Evolutionary conservation across 129 eudicot species (phyloP).

Genomic region (Escallonia herrerae): DNA sequence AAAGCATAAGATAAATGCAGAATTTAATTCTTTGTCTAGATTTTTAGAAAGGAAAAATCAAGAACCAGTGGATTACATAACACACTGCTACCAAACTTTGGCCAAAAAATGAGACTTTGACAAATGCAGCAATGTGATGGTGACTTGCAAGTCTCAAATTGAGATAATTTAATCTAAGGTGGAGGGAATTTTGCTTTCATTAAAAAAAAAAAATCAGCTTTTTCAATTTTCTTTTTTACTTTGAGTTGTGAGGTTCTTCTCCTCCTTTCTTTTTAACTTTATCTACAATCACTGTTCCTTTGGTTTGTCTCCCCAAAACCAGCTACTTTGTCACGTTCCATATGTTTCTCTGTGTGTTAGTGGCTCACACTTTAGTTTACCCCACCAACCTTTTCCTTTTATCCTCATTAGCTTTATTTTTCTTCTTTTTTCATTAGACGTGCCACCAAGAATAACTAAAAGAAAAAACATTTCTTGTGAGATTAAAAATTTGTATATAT

Average conservation of each 20-base stretch:
- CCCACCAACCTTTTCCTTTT: neutral
- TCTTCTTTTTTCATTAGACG: too few species aligned
- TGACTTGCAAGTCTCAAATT: constrained; percentile 13
- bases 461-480: too few species aligned
- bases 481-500: too few species aligned
- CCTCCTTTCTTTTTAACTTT: constrained; percentile 3
- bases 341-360: neutral
- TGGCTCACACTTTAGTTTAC: neutral
- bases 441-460: too few species aligned
- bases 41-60: too few species aligned
- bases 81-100: neutral
- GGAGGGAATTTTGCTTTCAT: neutral
- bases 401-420: too few species aligned
- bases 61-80: too few species aligned
- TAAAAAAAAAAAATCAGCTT: neutral
- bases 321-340: neutral
- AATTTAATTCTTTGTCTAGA: neutral
- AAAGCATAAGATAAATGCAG: neutral
- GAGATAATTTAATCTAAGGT: neutral
- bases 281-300: neutral
- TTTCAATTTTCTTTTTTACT: neutral
- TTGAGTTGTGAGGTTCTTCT: neutral
- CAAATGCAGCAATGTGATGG: neutral
- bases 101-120: neutral
- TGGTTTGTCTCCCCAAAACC: constrained; percentile 6